phyloP scores from a whole-genome alignment of 108 stramenopile species.

The Hondaea fermentalgiana region DNA sequence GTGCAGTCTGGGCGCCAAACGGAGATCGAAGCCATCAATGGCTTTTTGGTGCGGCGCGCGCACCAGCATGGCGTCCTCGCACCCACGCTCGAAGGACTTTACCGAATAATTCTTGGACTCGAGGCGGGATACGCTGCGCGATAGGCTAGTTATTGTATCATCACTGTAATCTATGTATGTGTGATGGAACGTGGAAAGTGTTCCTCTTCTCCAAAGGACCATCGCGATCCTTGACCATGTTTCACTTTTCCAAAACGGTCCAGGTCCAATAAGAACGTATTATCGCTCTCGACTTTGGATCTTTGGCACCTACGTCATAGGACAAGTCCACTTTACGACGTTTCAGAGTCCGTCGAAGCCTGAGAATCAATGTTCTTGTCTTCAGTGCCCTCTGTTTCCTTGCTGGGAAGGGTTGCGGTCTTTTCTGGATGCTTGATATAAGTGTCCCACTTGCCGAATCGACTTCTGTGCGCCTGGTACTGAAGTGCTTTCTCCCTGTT shows the following conservation, averaged over 20 bases:
- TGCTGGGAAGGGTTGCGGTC: background rate
- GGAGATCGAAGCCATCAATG: background rate
- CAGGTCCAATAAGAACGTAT: no score
- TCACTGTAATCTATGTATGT: background rate
- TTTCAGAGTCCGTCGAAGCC: no score
- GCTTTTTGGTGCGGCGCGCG: background rate
- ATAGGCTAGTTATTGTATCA: background rate
- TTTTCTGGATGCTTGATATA: background rate
- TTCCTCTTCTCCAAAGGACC: no score
- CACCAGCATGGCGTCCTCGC: background rate
- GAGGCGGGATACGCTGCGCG: background rate
- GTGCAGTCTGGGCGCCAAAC: background rate
- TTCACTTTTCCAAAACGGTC: no score
- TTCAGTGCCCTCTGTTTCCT: background rate
- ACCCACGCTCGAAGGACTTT: background rate
- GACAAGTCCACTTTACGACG: no score
- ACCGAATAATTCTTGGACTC: background rate
- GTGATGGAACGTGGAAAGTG: background rate
- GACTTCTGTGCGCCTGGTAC: background rate
- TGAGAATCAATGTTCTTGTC: no score
- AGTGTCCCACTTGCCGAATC: background rate
- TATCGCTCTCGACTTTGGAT: no score
- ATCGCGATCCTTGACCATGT: no score
- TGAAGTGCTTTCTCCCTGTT: background rate
- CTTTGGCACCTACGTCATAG: no score